Base-by-base conservation (phyloP, 345 rosid genomes). In the Dipteronia dyeriana region DNA sequence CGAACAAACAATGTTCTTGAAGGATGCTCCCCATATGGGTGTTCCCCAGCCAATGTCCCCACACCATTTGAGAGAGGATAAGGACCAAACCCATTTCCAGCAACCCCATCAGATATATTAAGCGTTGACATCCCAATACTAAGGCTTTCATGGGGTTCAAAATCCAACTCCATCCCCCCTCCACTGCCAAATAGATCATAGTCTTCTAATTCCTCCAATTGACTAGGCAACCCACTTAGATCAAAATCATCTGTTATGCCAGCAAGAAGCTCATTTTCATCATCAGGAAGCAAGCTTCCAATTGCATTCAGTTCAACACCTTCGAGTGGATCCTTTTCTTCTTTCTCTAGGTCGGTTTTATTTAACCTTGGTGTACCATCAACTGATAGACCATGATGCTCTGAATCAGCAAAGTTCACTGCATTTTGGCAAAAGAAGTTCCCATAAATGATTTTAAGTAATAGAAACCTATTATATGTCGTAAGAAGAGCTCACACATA, bases 21-120 rank as follows among this genome's bases (percentile, higher is more conserved):
- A 85, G 98, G 99, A 82, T 93, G 98, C 84, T 95, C 99, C 47
- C 99, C 99, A 65, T 87, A 90, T 17, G 99, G 99, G 81, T 95
- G 98, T 49, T 95, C 99, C 66, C 97, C 95, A 49, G 90, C 91
- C 79, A 93, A 90, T 22, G 92, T 81, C 66, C 91, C 97, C 69
- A 81, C 75, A 43, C 90, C 91, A 87, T 87, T 95, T 34, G 97
- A 34, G 45, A 89, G 79, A 70, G 86, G 78, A 75, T 82, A 86
- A 31, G 75, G 89, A 64, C 80, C 74, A 70, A 89, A 70, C 16
- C 89, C 90, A 82, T 86, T 88, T 70, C 85, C 80, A 78, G 83
- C 71, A 80, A 83, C 68, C 49, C 86, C 87, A 56, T 86, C 94
- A 76, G 94, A 84, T 70, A 89, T 68, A 80, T 79, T 89, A 66